These are phyloP conservation scores for Notholithocarpus densiflorus DNA, from an alignment of 306 rosid genomes.

Conservation along the genomic window DNA sequence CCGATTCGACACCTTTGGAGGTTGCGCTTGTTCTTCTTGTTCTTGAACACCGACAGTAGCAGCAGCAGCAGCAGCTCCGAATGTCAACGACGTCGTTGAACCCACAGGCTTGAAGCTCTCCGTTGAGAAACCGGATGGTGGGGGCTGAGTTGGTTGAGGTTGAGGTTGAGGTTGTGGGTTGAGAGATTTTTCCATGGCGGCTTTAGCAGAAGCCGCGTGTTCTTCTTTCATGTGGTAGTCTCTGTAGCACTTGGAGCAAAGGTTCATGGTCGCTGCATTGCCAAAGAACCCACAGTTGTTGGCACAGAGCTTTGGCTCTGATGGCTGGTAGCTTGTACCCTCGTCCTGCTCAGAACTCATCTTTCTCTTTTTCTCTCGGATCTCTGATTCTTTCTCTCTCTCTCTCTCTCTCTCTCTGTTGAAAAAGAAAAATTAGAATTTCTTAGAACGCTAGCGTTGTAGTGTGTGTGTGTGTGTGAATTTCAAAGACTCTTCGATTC, in stretches of 20 bases:
- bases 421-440: no score
- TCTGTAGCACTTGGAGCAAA: slow-evolving; percentile 60
- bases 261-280: slow-evolving; percentile 39
- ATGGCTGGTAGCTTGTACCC: slow-evolving; percentile 38
- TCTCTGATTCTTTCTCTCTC: neutral
- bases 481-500: no score
- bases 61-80: neutral
- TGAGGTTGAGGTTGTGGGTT: neutral
- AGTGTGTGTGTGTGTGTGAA: no score
- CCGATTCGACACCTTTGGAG: slow-evolving; percentile 28
- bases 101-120: neutral
- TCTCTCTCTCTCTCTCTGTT: neutral
- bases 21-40: neutral
- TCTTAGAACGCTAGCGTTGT: no score
- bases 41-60: no score
- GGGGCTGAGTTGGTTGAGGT: neutral
- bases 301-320: slow-evolving; percentile 57
- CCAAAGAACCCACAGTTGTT: slow-evolving; percentile 74
- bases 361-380: neutral
- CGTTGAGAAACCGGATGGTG: neutral
- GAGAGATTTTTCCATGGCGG: slow-evolving; percentile 38
- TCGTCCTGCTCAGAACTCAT: slow-evolving; percentile 61
- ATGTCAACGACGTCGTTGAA: neutral
- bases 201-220: slow-evolving; percentile 40
- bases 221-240: slow-evolving; percentile 23